These are phyloP conservation scores for Cladosporium colombiae DNA, from an alignment of 2,329 filamentous ascomycete genomes.

Conservation along the genomic window DNA sequence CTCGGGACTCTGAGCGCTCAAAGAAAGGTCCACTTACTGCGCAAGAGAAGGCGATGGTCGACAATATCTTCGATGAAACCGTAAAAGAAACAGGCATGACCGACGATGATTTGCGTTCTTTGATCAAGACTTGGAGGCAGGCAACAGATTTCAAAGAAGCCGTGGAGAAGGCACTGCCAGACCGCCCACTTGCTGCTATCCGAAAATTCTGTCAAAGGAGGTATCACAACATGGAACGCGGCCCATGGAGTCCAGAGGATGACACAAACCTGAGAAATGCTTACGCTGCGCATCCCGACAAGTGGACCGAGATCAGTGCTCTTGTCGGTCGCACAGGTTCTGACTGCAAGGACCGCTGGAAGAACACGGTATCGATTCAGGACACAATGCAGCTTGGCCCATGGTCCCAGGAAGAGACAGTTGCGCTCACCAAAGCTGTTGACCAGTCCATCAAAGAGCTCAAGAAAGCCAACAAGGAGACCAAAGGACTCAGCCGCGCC, in stretches of 20 bases:
- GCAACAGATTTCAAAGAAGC: constrained; percentile 34
- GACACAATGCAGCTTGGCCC: constrained; percentile 53
- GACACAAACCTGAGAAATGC: constrained; percentile 55
- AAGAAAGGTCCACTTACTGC: constrained; percentile 21
- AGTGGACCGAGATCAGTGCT: constrained; percentile 65
- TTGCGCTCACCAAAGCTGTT: constrained; percentile 48
- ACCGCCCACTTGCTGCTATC: constrained; percentile 38
- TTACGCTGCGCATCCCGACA: constrained; percentile 51
- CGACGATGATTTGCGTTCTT: constrained; percentile 26
- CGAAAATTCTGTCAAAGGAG: constrained; percentile 56
- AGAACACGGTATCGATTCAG: constrained; percentile 65
- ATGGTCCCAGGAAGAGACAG: constrained; percentile 65
- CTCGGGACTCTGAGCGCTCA: not conserved
- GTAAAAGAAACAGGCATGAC: constrained; percentile 23
- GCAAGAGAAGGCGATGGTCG: constrained; percentile 31
- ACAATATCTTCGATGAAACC: constrained; percentile 30
- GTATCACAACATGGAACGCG: constrained; percentile 65
- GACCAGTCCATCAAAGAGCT: constrained; percentile 54
- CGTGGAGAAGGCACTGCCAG: constrained; percentile 33
- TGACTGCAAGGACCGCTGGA: constrained; percentile 70
- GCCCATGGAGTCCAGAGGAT: constrained; percentile 60
- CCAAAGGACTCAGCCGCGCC: constrained; percentile 40
- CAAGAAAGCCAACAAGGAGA: constrained; percentile 39
- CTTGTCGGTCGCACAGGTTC: constrained; percentile 64
- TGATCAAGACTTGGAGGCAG: constrained; percentile 33